Percentiles rank a stretch among this genome's conserved stretches.
Evolutionary conservation across 192 early-diverging fungal species (phyloP).

Genomic region (Entomortierella beljakovae): DNA sequence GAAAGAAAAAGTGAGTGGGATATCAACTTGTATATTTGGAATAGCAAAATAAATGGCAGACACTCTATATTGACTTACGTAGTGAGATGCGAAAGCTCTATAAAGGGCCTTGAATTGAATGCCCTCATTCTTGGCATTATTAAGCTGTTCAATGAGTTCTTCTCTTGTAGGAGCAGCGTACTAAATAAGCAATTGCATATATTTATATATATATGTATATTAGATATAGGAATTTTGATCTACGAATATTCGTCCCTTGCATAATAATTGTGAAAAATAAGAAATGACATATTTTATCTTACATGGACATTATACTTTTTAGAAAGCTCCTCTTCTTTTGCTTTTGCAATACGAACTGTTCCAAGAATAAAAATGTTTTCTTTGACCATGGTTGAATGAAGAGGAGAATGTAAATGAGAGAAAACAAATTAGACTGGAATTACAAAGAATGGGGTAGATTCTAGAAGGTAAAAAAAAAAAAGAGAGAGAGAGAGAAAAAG

Average conservation of each 20-base stretch:
- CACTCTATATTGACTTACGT: conserved; percentile 15
- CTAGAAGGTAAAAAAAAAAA: background rate
- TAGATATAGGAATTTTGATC: too few relatives aligned
- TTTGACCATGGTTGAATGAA: conserved; percentile 30
- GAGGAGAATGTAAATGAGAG: background rate
- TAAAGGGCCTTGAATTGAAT: conserved; percentile 43
- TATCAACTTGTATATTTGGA: background rate
- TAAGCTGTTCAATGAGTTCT: conserved; percentile 26
- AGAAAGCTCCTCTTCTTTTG: conserved; percentile 25
- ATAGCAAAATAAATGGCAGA: background rate
- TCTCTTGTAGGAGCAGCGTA: conserved; percentile 36
- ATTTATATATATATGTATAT: too few relatives aligned
- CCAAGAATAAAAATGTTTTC: conserved; percentile 47
- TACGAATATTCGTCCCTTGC: too few relatives aligned
- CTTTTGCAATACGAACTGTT: conserved; percentile 38
- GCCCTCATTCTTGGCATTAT: conserved; percentile 29
- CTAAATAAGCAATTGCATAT: too few relatives aligned
- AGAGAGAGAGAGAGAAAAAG: background rate
- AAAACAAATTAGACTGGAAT: background rate
- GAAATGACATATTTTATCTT: background rate
- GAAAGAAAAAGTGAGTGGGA: background rate
- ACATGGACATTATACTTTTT: conserved; percentile 47
- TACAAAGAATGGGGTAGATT: background rate
- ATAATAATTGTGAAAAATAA: background rate
- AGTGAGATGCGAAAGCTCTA: conserved; percentile 46